Evolutionary conservation across 2,329 filamentous ascomycete genomes (phyloP).

Genomic region (Ophiocordyceps camponoti-rufipedis): DNA sequence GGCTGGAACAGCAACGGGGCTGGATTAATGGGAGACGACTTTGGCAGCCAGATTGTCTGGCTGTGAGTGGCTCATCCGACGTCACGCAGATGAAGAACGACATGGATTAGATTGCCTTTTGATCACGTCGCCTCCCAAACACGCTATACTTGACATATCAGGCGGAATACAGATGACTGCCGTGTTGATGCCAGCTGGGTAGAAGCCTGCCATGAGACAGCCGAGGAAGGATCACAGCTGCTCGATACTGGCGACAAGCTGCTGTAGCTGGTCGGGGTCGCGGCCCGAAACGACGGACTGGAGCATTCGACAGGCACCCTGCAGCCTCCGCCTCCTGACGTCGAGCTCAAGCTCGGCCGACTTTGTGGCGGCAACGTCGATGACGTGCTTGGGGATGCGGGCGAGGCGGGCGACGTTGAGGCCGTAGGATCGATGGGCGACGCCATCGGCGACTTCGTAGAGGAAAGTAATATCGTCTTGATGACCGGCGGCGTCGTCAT

Average conservation of each 20-base stretch:
- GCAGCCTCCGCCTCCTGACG: slow-evolving; percentile 44
- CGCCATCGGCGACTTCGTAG: slow-evolving; percentile 80
- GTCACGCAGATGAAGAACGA: neutral
- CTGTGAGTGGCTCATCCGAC: neutral
- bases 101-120: neutral
- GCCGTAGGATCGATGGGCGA: slow-evolving; percentile 87
- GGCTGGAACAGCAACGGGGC: neutral
- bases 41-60: neutral
- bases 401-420: slow-evolving; percentile 83
- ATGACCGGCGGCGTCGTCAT: slow-evolving; percentile 25
- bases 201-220: neutral
- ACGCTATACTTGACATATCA: neutral
- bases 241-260: slow-evolving; percentile 37
- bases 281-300: slow-evolving; percentile 19
- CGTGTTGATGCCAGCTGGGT: neutral
- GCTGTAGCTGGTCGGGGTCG: slow-evolving; percentile 25
- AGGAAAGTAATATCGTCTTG: slow-evolving; percentile 73
- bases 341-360: slow-evolving; percentile 64
- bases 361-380: slow-evolving; percentile 65
- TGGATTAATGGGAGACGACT: slow-evolving; percentile 1
- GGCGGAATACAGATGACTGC: neutral
- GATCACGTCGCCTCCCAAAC: neutral
- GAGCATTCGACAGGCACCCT: slow-evolving; percentile 24
- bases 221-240: slow-evolving; percentile 13
- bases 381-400: slow-evolving; percentile 55